Evolutionary conservation across 2,329 filamentous ascomycete species (phyloP), one percentile per base, ranked within the genome.

Genomic region (Monosporascus sp.): DNA sequence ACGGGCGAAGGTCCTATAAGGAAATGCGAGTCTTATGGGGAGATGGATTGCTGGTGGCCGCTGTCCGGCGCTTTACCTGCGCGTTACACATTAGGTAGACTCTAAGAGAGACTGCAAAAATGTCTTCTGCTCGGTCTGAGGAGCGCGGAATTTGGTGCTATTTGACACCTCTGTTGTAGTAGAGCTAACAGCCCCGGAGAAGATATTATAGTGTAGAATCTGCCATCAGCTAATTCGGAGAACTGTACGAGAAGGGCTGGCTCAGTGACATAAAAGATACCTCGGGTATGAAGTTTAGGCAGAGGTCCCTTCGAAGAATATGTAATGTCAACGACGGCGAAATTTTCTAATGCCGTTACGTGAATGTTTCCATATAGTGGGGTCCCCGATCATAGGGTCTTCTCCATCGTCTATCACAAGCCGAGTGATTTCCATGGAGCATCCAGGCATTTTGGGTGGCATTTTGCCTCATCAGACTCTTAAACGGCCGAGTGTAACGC

Each of bases 301-400:
- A 5, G 18, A 31, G 11, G 37, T 37, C 38, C 37, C 37, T 35
- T 7, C 5, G 22, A 35, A 37, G 24, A 18, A 20, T 14, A 26
- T 50, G 35, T 50, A 22, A 7, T 40, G 35, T n/a, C 22, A 22
- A 48, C 28, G 37, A 50, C 31, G 31, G 54, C 58, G 56, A 51
- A 50, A 57, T 50, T 52, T 48, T 55, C 45, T 51, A 55, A 57
- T 58, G 47, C 47, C 52, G 53, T 56, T 56, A 56, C 52, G 50
- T 50, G 55, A 51, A 47, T 24, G 55, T 58, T 55, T 60, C 55
- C 59, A 60, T 58, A 58, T 53, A 55, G 61, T 63, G 61, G 59
- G 55, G 54, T 51, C 54, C 54, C 53, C 55, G 56, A 56, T 56
- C 52, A 52, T 44, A 43, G 28, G 50, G 54, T 46, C 24, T 28